Evolutionary conservation across 1,284 basidiomycete genomes (phyloP).

Genomic region (Dichomitus squalens): DNA sequence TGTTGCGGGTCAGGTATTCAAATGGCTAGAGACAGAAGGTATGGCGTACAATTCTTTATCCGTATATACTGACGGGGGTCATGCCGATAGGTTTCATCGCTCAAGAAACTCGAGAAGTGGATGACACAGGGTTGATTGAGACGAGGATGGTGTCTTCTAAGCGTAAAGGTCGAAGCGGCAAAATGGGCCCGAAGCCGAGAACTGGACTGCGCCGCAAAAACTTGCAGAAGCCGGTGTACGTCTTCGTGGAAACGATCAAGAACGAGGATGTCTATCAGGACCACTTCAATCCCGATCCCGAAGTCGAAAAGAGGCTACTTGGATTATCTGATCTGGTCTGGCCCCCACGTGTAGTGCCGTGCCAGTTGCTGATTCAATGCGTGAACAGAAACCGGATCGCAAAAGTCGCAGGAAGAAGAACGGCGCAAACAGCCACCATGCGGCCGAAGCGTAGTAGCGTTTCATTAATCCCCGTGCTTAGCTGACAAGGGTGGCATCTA

Average conservation of each 20-base stretch:
- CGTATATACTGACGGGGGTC: not conserved
- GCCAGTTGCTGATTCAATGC: constrained; percentile 4
- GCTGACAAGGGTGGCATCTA: constrained; percentile 7
- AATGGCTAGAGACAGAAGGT: constrained; percentile 73
- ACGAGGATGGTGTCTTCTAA: constrained; percentile 42
- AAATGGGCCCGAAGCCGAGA: constrained; percentile 33
- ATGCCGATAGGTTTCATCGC: constrained; percentile 57
- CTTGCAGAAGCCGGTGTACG: constrained; percentile 56
- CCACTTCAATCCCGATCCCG: constrained; percentile 66
- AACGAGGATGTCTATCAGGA: constrained; percentile 53
- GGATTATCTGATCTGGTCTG: constrained; percentile 59
- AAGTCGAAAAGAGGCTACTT: constrained; percentile 60
- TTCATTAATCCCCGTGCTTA: constrained; percentile 6
- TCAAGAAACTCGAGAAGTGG: constrained; percentile 48
- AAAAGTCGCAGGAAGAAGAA: constrained; percentile 25
- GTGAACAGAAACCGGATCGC: constrained; percentile 33
- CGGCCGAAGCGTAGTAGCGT: constrained; percentile 25
- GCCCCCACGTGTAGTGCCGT: not conserved
- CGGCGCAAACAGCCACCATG: constrained; percentile 5
- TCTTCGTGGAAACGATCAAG: constrained; percentile 53
- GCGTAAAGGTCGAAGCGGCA: constrained; percentile 44
- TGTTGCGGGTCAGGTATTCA: constrained; percentile 63
- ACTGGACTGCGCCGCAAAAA: constrained; percentile 45
- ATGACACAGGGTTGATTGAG: constrained; percentile 52
- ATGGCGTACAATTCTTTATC: not conserved